These are phyloP conservation scores for Ogataea ramenticola DNA, from an alignment of 805 yeast genomes.

Conservation along the genomic window DNA sequence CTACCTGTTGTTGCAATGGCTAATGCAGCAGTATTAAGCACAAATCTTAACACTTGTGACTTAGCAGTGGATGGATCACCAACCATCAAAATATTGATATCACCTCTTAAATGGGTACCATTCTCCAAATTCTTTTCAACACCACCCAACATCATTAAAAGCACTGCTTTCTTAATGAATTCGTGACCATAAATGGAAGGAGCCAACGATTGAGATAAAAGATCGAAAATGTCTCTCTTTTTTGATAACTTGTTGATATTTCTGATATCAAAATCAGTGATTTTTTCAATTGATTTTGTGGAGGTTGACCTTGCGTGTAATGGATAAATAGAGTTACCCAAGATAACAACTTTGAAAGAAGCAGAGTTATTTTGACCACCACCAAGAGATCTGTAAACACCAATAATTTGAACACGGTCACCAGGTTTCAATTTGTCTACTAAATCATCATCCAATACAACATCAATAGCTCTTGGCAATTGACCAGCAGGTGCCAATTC, in stretches of 20 bases:
- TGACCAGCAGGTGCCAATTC: slow-evolving; percentile 98
- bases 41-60: slow-evolving; percentile 91
- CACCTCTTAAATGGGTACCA: slow-evolving; percentile 97
- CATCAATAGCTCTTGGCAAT: slow-evolving; percentile 87
- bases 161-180: slow-evolving; percentile 81
- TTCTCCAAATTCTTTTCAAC: slow-evolving; percentile 87
- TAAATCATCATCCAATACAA: slow-evolving; percentile 88
- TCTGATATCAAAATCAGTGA: slow-evolving; percentile 78
- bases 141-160: slow-evolving; percentile 89
- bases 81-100: slow-evolving; percentile 90
- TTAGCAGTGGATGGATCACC: slow-evolving; percentile 99
- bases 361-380: slow-evolving; percentile 56
- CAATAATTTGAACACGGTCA: slow-evolving; percentile 89
- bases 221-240: slow-evolving; percentile 64
- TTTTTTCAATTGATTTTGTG: slow-evolving; percentile 55
- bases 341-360: slow-evolving; percentile 72
- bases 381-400: slow-evolving; percentile 89
- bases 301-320: slow-evolving; percentile 76
- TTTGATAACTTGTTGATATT: slow-evolving; percentile 76
- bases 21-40: slow-evolving; percentile 86
- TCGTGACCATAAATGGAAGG: slow-evolving; percentile 95
- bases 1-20: slow-evolving; percentile 98
- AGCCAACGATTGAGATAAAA: slow-evolving; percentile 80
- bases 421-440: slow-evolving; percentile 94
- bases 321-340: slow-evolving; percentile 87